Conservation (phyloP, 306 rosid species). For the Oemleria cerasiformis region DNA sequence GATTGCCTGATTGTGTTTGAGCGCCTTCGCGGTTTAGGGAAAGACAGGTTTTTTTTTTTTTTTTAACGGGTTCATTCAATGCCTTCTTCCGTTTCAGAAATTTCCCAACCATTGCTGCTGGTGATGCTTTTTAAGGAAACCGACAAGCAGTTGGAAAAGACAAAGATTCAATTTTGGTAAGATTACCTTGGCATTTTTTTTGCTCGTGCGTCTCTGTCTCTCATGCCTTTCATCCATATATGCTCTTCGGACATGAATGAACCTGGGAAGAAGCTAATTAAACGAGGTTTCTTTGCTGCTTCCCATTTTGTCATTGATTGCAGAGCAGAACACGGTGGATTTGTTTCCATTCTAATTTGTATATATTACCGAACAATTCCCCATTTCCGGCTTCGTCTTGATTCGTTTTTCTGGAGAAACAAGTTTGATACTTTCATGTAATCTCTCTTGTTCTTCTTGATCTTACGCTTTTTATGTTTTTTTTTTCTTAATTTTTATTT, state of each 20-base stretch:
- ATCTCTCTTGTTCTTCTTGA: neutral
- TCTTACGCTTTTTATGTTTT: neutral
- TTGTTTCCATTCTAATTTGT: neutral
- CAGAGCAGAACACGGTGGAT: conserved; percentile 1
- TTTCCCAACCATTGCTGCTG: neutral
- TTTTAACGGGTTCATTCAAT: conserved; percentile 2
- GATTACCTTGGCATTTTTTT: neutral
- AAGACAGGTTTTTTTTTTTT: neutral
- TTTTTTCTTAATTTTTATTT: neutral
- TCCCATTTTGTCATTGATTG: conserved; percentile 6
- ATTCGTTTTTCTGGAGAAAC: neutral
- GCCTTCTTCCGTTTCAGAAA: conserved; percentile 16
- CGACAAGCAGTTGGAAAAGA: neutral
- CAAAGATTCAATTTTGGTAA: neutral
- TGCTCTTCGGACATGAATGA: neutral
- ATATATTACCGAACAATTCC: neutral
- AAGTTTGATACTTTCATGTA: neutral
- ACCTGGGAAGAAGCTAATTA: neutral
- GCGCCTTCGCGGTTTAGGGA: neutral
- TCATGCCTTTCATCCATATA: neutral
- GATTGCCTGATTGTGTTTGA: neutral
- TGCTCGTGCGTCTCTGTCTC: neutral
- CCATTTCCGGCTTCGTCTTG: conserved; percentile 6
- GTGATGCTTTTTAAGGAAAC: conserved; percentile 1
- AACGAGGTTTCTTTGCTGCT: conserved; percentile 9